phyloP scores from a whole-genome alignment of 441 rosid species.

The Raphanus hybrid region DNA sequence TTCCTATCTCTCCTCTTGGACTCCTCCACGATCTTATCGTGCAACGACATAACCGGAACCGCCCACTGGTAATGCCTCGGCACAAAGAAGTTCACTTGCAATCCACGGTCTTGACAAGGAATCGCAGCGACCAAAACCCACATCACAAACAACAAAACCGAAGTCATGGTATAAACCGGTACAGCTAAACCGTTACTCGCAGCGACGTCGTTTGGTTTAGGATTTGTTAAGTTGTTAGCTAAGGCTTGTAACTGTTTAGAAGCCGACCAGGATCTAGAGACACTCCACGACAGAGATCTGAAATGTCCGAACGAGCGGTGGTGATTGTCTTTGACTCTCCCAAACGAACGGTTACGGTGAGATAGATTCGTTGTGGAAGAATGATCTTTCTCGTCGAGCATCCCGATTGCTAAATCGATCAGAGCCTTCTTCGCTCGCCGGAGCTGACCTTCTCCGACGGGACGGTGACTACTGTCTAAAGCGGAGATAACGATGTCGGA shows the following conservation, averaged over 20 bases:
- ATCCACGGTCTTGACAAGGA: constrained; percentile 91
- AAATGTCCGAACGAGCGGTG: constrained; percentile 62
- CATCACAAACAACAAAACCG: constrained; percentile 74
- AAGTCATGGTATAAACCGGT: constrained; percentile 73
- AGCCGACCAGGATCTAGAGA: constrained; percentile 94
- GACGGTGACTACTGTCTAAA: constrained; percentile 47
- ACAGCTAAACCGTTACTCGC: constrained; percentile 66
- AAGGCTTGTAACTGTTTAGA: constrained; percentile 86
- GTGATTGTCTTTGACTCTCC: constrained; percentile 55
- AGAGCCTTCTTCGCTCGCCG: constrained; percentile 92
- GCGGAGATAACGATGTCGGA: constrained; percentile 82
- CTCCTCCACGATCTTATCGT: constrained; percentile 81
- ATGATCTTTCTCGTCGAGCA: constrained; percentile 85
- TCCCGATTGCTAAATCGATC: constrained; percentile 75
- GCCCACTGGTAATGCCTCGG: constrained; percentile 81
- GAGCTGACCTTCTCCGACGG: constrained; percentile 82
- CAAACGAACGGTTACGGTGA: constrained; percentile 84
- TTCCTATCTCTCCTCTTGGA: constrained; percentile 80
- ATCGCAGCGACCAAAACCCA: constrained; percentile 95
- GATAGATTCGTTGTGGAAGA: constrained; percentile 53
- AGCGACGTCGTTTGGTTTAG: constrained; percentile 58
- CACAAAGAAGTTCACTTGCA: constrained; percentile 75
- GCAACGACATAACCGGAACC: constrained; percentile 58
- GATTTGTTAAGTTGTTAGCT: constrained; percentile 66
- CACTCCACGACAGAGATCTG: constrained; percentile 92